phyloP scores from a whole-genome alignment of 2,329 filamentous ascomycete species.

The Aspergillus pseudoterreus region DNA sequence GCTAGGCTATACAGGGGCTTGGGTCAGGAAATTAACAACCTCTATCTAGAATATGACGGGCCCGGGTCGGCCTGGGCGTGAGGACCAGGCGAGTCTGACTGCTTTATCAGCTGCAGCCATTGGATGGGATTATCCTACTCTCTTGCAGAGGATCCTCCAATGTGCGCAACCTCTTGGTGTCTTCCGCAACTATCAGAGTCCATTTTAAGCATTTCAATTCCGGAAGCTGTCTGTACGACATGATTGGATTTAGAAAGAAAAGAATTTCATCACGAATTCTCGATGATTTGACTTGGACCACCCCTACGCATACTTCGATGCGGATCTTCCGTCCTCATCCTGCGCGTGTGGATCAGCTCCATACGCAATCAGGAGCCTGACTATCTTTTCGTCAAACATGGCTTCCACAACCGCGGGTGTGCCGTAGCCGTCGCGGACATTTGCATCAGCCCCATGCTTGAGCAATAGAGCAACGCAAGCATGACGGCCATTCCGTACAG shows the following conservation, averaged over 20 bases:
- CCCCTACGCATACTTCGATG: not conserved
- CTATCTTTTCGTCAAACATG: not conserved
- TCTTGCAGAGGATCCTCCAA: conserved; percentile 36
- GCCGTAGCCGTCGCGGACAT: not conserved
- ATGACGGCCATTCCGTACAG: not conserved
- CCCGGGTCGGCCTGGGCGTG: conserved; percentile 45
- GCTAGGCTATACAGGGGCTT: conserved; percentile 10
- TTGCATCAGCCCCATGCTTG: not conserved
- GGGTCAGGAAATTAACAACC: not conserved
- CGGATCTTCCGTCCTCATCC: not conserved
- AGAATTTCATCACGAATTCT: not conserved
- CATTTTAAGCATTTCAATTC: conserved; percentile 2
- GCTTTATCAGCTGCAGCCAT: conserved; percentile 41
- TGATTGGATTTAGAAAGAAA: too few relatives aligned
- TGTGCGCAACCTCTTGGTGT: conserved; percentile 6
- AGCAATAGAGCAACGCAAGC: not conserved
- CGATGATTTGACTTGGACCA: not conserved
- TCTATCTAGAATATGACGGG: conserved; percentile 45
- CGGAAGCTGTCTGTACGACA: too few relatives aligned
- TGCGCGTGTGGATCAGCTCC: not conserved
- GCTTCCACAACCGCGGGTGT: not conserved
- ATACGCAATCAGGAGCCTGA: not conserved
- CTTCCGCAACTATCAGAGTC: conserved; percentile 11
- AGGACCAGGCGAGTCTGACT: conserved; percentile 48
- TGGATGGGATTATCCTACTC: conserved; percentile 42